Evolutionary conservation across 2,329 filamentous ascomycete genomes (phyloP), one percentile per base, ranked within the genome.

Genomic region (Trichoderma sp.): DNA sequence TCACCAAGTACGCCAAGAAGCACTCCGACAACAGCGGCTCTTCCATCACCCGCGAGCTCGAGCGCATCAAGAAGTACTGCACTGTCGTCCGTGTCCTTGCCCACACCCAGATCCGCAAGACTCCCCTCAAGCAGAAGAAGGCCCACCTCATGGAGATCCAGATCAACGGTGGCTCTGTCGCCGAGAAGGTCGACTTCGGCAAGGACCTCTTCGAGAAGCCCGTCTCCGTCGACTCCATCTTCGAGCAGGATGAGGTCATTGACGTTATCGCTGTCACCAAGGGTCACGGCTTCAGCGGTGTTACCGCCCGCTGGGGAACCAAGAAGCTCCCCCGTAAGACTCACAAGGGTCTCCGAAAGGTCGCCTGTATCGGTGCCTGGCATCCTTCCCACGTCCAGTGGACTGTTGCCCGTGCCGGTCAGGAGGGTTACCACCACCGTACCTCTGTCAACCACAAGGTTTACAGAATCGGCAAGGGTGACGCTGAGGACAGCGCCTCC

Each of bases 61-160:
- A 98, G 92, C 94, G 96, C 86, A 98, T 99, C 87, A 97, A 97
- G 93, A 98, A 98, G 89, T 99, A 99, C 93, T 97, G 95, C 92
- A 96, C 94, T 78, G 94, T 98, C 84, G 92, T 99, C 88, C 96
- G 96, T 85, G 90, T 99, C 77, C 94, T 99, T 83, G 95, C 96
- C 84, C 96, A 99, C 91, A 97, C 96, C 78, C 96, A 99, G 88
- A 94, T 98, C 89, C 91, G 91, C 90, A 95, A 96, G 91, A 98
- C 96, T 72, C 95, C 96, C 74, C 92, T 99, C 85, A 98, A 97
- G 92, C 96, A 99, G 90, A 99, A 99, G 94, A 99, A 98, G 93
- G 95, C 96, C 80, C 96, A 99, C 86, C 89, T 99, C 78, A 99
- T 99, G 96, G 96, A 99, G 89, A 94, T 99, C 84, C 96, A 99